Conservation (phyloP, 1,284 basidiomycete species). For the Leccinum fuscescens region DNA sequence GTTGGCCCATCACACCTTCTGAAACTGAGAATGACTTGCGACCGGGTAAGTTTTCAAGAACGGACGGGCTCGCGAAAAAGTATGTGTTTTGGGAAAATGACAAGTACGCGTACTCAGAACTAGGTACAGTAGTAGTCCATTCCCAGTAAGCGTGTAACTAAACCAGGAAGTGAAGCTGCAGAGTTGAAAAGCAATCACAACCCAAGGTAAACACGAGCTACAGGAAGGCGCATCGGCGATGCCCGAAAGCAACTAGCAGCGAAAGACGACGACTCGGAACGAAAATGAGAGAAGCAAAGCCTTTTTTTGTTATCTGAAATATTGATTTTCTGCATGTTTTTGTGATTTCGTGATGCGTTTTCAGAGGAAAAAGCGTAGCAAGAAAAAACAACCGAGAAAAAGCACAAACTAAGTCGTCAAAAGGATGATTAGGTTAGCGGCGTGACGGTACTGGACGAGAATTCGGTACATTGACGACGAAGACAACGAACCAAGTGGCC, state of each 20-base stretch:
- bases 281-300: slow-evolving; percentile 21
- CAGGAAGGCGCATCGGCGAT: slow-evolving; percentile 13
- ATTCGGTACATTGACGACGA: slow-evolving; percentile 35
- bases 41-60: background rate
- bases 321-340: slow-evolving; percentile 49
- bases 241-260: slow-evolving; percentile 31
- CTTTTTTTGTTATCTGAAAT: slow-evolving; percentile 44
- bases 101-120: slow-evolving; percentile 18
- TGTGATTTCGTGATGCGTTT: slow-evolving; percentile 40
- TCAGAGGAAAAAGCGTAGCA: slow-evolving; percentile 34
- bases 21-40: background rate
- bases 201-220: slow-evolving; percentile 8
- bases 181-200: slow-evolving; percentile 22
- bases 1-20: background rate
- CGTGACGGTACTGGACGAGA: slow-evolving; percentile 34
- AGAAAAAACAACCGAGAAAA: slow-evolving; percentile 35
- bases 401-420: slow-evolving; percentile 33
- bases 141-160: slow-evolving; percentile 39
- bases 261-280: slow-evolving; percentile 11
- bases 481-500: slow-evolving; percentile 26
- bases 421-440: slow-evolving; percentile 36
- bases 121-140: slow-evolving; percentile 20
- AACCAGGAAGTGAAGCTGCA: slow-evolving; percentile 34
- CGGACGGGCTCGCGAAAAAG: background rate
- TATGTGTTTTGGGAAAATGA: slow-evolving; percentile 10